Conservation (phyloP, 177 flowering plant genomes). For the Vitis hybrid region DNA sequence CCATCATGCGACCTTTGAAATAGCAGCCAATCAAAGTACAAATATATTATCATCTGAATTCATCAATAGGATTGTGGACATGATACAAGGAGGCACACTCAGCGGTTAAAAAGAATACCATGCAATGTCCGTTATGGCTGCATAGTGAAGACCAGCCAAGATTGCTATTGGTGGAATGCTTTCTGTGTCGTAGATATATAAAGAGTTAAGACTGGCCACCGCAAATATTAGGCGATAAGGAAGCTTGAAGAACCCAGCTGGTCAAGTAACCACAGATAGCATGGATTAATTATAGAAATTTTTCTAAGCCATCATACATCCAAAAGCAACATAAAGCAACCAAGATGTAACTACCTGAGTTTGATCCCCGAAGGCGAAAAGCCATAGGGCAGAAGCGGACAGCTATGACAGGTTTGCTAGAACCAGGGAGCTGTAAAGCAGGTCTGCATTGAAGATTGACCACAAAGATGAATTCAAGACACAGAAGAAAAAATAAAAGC, state of each 20-base stretch:
- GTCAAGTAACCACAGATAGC: slow-evolving; percentile 13
- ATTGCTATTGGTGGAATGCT: slow-evolving; percentile 78
- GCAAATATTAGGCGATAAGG: slow-evolving; percentile 91
- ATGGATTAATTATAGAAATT: slow-evolving; percentile 1
- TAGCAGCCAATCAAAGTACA: slow-evolving; percentile 1
- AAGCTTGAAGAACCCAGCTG: slow-evolving; percentile 79
- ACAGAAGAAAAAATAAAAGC: not conserved
- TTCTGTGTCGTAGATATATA: slow-evolving; percentile 91
- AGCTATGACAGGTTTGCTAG: slow-evolving; percentile 84
- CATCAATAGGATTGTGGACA: not conserved
- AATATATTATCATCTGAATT: not conserved
- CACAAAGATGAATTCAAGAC: slow-evolving; percentile 6
- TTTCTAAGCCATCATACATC: not conserved
- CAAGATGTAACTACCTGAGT: slow-evolving; percentile 41
- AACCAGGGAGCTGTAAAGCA: slow-evolving; percentile 86
- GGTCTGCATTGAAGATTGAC: slow-evolving; percentile 52
- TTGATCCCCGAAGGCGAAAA: slow-evolving; percentile 66
- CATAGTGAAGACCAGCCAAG: slow-evolving; percentile 95
- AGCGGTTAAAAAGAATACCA: slow-evolving; percentile 46
- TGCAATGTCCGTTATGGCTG: slow-evolving; percentile 92
- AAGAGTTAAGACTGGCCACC: slow-evolving; percentile 86
- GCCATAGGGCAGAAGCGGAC: slow-evolving; percentile 83
- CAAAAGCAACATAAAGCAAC: not conserved
- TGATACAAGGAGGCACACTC: not conserved
- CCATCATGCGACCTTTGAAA: slow-evolving; percentile 74